Conservation (phyloP, 768 basidiomycete genomes). For the Trametes elegans region DNA sequence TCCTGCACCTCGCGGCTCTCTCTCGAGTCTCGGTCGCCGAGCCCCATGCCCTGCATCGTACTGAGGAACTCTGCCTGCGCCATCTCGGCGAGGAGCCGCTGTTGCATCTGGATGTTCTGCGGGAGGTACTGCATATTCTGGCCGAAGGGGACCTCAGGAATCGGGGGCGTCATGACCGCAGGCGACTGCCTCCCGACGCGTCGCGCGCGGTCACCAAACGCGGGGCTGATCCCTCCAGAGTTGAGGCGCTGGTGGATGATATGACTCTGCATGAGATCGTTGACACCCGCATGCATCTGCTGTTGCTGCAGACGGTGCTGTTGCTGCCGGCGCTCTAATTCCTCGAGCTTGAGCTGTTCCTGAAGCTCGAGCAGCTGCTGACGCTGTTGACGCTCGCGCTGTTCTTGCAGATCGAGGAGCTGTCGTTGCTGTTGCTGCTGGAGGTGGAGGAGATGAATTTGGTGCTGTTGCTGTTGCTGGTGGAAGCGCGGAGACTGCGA, state of each 20-base stretch:
- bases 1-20: conserved; percentile 62
- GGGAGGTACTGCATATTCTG: conserved; percentile 55
- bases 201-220: conserved; percentile 44
- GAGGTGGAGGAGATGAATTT: conserved; percentile 64
- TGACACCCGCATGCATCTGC: conserved; percentile 23
- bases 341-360: conserved; percentile 56
- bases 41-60: conserved; percentile 45
- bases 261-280: conserved; percentile 26
- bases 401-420: conserved; percentile 30
- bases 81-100: conserved; percentile 73
- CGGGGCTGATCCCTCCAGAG: conserved; percentile 40
- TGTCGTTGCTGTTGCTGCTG: conserved; percentile 51
- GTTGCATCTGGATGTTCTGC: conserved; percentile 70
- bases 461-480: conserved; percentile 68
- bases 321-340: conserved; percentile 43
- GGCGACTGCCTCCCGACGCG: conserved; percentile 47
- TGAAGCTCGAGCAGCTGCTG: conserved; percentile 53
- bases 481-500: conserved; percentile 80
- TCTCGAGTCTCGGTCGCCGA: conserved; percentile 17
- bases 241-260: conserved; percentile 41
- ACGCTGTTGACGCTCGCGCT: conserved; percentile 32
- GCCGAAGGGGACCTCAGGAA: conserved; percentile 40
- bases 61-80: conserved; percentile 67
- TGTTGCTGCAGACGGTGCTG: conserved; percentile 31
- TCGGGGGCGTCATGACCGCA: conserved; percentile 16